A percentile compares a stretch with the other conserved stretches of the same genome.
Evolutionary conservation across 2,329 filamentous ascomycete genomes (phyloP).

Genomic region (Aureobasidium vineae): DNA sequence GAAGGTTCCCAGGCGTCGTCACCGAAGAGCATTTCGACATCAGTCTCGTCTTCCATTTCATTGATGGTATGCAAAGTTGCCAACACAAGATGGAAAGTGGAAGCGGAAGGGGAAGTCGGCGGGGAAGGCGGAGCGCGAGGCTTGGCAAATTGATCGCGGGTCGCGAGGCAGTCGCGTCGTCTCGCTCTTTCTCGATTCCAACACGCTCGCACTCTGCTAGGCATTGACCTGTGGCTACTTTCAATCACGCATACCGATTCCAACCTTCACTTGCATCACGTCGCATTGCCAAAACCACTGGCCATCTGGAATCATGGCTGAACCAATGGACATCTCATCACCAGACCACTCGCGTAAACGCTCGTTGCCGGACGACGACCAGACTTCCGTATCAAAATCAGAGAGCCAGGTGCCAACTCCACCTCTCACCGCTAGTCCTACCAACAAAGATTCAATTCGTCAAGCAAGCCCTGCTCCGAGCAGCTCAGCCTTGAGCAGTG

Average conservation of each 20-base stretch:
- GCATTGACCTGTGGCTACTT: background rate
- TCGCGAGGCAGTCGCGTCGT: background rate
- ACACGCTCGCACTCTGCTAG: background rate
- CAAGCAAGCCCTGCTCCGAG: constrained; percentile 34
- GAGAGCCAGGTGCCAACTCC: constrained; percentile 27
- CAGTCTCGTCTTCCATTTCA: background rate
- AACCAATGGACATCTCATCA: constrained; percentile 19
- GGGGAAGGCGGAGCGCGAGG: background rate
- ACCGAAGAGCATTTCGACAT: constrained; percentile 19
- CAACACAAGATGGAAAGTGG: background rate
- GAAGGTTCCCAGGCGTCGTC: no score
- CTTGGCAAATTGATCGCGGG: background rate
- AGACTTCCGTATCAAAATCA: constrained; percentile 4
- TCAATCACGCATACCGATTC: background rate
- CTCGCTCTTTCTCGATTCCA: constrained; percentile 8
- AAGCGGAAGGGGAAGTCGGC: background rate
- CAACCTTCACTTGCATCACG: background rate
- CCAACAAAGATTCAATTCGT: constrained; percentile 15
- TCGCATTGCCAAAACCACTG: background rate
- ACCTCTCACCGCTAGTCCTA: constrained; percentile 25
- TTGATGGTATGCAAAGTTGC: background rate
- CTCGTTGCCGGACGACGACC: constrained; percentile 20
- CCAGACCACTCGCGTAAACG: constrained; percentile 29
- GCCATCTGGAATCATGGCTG: constrained; percentile 3
- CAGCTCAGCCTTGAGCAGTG: constrained; percentile 38